These are phyloP conservation scores for Suillus brevipes DNA, from an alignment of 768 basidiomycete species.

Conservation along the genomic window DNA sequence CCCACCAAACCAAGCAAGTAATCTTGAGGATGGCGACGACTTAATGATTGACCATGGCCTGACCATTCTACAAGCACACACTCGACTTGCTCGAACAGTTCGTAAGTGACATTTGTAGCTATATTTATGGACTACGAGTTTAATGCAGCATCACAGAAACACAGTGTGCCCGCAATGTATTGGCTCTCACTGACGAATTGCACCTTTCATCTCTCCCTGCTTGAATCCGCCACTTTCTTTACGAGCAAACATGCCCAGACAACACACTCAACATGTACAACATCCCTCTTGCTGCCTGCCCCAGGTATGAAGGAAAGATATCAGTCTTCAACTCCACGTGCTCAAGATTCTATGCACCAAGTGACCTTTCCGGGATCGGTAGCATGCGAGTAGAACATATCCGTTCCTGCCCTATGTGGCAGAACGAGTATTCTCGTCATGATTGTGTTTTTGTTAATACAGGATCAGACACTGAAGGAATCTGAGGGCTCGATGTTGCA, in stretches of 20 bases:
- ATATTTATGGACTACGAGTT: neutral
- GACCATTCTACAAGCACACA: neutral
- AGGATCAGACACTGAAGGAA: slow-evolving; percentile 17
- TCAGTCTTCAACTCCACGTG: slow-evolving; percentile 4
- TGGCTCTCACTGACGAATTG: neutral
- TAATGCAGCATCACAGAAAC: neutral
- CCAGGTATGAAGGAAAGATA: slow-evolving; percentile 9
- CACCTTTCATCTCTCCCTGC: slow-evolving; percentile 21
- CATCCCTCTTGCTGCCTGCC: slow-evolving; percentile 17
- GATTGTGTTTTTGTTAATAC: slow-evolving; percentile 28
- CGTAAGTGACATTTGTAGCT: neutral
- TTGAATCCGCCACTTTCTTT: slow-evolving; percentile 17
- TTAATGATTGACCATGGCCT: neutral
- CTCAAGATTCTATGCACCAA: slow-evolving; percentile 10
- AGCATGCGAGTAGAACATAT: slow-evolving; percentile 33
- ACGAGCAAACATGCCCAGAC: slow-evolving; percentile 1
- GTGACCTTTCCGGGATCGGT: slow-evolving; percentile 20
- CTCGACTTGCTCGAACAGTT: neutral
- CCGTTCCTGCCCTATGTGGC: slow-evolving; percentile 24
- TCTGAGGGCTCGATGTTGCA: slow-evolving; percentile 27
- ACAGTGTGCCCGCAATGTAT: neutral
- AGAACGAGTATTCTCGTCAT: slow-evolving; percentile 14
- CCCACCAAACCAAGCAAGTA: neutral
- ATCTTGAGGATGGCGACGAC: neutral
- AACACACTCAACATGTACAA: neutral